A percentile compares a stretch with the other conserved stretches of the same genome.
phyloP scores from a whole-genome alignment of 139 green algal genomes.

The Trebouxia sp. region DNA sequence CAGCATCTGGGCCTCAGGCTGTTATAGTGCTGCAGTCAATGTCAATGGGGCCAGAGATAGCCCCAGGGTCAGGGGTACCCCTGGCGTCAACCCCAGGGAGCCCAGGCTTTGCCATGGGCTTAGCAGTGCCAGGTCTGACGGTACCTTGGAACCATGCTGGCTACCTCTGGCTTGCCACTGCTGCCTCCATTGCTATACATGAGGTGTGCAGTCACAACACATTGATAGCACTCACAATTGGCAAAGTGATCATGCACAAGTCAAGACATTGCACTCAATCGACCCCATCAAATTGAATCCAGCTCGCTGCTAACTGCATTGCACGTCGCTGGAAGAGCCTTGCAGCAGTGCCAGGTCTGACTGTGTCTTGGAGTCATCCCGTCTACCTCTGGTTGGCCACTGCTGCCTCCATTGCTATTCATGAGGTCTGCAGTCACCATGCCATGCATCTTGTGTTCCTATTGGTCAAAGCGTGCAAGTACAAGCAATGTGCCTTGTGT shows the following conservation, averaged over 20 bases:
- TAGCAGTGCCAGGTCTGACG: constrained; percentile 44
- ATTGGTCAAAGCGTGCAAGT: no score
- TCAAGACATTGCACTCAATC: no score
- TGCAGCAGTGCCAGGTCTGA: constrained; percentile 40
- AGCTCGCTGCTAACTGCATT: no score
- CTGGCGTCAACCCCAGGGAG: neutral
- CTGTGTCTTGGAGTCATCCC: constrained; percentile 38
- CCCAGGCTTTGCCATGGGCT: constrained; percentile 25
- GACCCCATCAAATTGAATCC: no score
- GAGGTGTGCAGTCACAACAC: constrained; percentile 45
- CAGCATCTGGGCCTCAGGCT: neutral
- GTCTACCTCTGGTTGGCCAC: constrained; percentile 44
- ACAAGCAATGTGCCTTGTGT: no score
- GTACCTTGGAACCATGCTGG: constrained; percentile 38
- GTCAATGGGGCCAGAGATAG: constrained; percentile 20
- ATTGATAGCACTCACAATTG: no score
- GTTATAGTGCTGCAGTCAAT: neutral
- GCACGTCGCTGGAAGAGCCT: no score
- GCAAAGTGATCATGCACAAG: no score
- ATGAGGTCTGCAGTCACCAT: constrained; percentile 47
- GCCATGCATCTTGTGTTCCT: no score
- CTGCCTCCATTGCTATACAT: constrained; percentile 36
- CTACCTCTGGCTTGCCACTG: constrained; percentile 44
- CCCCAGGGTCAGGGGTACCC: constrained; percentile 8
- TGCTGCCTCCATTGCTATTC: constrained; percentile 32